Evolutionary conservation across 768 basidiomycete species (phyloP).

Genomic region (Russula emetica): DNA sequence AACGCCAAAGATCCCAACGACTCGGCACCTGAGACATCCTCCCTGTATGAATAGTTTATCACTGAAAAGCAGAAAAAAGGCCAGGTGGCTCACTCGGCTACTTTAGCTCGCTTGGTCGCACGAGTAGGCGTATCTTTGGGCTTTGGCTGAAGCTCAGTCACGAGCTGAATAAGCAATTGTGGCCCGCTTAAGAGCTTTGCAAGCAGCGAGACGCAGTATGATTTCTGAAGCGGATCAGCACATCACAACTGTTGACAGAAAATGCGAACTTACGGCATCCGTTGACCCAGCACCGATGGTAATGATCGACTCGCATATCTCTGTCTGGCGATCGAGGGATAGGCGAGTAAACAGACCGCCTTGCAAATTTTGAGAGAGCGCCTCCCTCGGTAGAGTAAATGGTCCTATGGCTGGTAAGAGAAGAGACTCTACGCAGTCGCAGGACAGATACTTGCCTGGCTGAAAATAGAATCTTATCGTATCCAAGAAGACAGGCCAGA

Average conservation of each 20-base stretch:
- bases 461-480: conserved; percentile 44
- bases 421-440: conserved; percentile 11
- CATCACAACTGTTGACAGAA: conserved; percentile 27
- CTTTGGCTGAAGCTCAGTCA: conserved; percentile 47
- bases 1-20: conserved; percentile 44
- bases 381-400: conserved; percentile 37
- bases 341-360: conserved; percentile 55
- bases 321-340: conserved; percentile 48
- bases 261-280: conserved; percentile 41
- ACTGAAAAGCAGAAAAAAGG: neutral
- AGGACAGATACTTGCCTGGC: conserved; percentile 37
- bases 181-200: conserved; percentile 47
- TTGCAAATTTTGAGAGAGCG: conserved; percentile 46
- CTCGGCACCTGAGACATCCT: conserved; percentile 1
- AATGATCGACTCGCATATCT: conserved; percentile 55
- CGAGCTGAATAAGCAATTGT: conserved; percentile 48
- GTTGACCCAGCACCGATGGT: conserved; percentile 45
- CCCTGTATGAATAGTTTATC: conserved; percentile 7
- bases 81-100: conserved; percentile 44
- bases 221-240: conserved; percentile 10
- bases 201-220: conserved; percentile 47
- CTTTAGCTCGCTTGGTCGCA: conserved; percentile 60
- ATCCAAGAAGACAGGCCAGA: conserved; percentile 52
- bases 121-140: conserved; percentile 42
- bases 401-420: conserved; percentile 36